Conservation (phyloP, 2,329 filamentous ascomycete species). For the Penicillium thymicola region DNA sequence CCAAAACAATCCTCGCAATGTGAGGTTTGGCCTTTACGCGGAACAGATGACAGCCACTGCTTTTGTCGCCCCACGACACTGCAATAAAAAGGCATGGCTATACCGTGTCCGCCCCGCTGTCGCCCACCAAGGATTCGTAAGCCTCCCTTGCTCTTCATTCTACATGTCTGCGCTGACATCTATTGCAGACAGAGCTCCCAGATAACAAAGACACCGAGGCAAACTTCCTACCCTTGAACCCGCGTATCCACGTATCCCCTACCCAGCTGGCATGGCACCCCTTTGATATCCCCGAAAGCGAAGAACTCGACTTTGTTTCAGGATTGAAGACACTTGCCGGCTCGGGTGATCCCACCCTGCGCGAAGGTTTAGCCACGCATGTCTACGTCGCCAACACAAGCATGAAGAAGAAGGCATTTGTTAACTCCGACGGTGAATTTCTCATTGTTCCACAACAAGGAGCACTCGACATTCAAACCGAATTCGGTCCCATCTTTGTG, state of each 20-base stretch:
- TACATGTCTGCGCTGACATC: conserved; percentile 1
- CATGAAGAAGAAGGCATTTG: conserved; percentile 57
- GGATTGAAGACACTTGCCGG: conserved; percentile 54
- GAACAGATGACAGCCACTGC: conserved; percentile 57
- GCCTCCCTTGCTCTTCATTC: neutral
- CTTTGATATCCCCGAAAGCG: conserved; percentile 49
- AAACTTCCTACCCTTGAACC: conserved; percentile 43
- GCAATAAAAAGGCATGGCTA: conserved; percentile 59
- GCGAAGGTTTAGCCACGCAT: conserved; percentile 54
- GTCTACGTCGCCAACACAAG: conserved; percentile 55
- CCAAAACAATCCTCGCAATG: conserved; percentile 38
- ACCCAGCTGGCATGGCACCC: conserved; percentile 59
- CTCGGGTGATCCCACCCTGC: conserved; percentile 56
- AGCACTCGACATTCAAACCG: conserved; percentile 64
- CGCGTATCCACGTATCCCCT: conserved; percentile 54
- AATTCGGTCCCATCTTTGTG: conserved; percentile 62
- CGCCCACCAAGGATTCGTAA: conserved; percentile 52
- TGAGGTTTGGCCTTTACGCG: conserved; percentile 37
- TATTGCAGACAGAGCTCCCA: conserved; percentile 47
- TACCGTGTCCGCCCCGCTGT: conserved; percentile 57
- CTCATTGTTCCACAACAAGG: conserved; percentile 65
- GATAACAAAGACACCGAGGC: conserved; percentile 35
- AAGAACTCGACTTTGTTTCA: conserved; percentile 56
- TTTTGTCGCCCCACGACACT: conserved; percentile 55
- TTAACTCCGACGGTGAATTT: conserved; percentile 63